phyloP scores from a whole-genome alignment of 2,329 filamentous ascomycete genomes.

The Fusarium sp. region DNA sequence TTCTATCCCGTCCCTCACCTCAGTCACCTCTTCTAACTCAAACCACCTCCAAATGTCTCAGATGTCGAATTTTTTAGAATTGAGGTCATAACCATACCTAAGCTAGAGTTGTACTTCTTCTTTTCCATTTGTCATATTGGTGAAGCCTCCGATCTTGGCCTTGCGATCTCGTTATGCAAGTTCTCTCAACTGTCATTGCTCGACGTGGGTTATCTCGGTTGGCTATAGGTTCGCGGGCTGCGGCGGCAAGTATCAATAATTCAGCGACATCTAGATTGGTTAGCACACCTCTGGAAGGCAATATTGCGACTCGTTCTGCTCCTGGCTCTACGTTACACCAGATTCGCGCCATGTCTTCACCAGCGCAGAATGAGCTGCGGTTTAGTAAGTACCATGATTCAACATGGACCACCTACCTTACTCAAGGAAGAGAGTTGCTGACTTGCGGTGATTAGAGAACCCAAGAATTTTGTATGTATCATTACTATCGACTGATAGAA shows the following conservation, averaged over 20 bases:
- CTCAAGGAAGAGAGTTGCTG: slow-evolving; percentile 8
- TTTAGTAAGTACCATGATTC: slow-evolving; percentile 49
- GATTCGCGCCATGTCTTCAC: slow-evolving; percentile 31
- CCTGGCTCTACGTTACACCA: slow-evolving; percentile 3
- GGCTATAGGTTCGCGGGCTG: slow-evolving; percentile 18
- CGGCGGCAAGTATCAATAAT: slow-evolving; percentile 7
- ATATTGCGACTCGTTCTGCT: background rate
- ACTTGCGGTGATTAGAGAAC: slow-evolving; percentile 53
- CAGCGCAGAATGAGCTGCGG: slow-evolving; percentile 43
- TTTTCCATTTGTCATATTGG: background rate
- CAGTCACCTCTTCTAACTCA: slow-evolving; percentile 8
- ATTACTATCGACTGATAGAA: background rate
- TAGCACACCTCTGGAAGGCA: background rate
- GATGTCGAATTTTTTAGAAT: slow-evolving; percentile 4
- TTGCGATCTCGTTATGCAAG: slow-evolving; percentile 25
- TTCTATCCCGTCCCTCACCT: background rate
- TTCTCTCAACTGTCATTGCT: slow-evolving; percentile 18
- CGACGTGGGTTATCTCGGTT: slow-evolving; percentile 36
- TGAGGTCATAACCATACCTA: background rate
- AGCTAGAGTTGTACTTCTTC: background rate
- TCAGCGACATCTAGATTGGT: background rate
- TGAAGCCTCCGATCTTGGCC: background rate
- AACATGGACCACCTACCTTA: background rate
- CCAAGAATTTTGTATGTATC: slow-evolving; percentile 62
- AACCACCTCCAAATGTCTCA: slow-evolving; percentile 29